Percentiles rank a stretch among this genome's conserved stretches.
These are phyloP conservation scores for Fusarium gaditjirri DNA, from an alignment of 2,329 filamentous ascomycete species.

Conservation along the genomic window DNA sequence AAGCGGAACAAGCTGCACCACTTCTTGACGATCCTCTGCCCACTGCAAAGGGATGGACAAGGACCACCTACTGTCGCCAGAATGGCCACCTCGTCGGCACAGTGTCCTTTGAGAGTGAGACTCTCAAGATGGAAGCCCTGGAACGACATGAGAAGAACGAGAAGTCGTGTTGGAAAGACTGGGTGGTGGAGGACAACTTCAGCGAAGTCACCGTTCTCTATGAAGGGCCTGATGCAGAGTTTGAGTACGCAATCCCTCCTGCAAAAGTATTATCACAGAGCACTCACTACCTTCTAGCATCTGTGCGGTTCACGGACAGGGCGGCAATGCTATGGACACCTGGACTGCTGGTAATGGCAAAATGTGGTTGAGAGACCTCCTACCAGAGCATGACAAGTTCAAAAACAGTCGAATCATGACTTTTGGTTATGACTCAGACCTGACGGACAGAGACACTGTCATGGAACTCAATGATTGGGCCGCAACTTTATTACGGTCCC, in stretches of 20 bases:
- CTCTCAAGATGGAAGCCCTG: rapidly evolving
- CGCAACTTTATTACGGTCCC: rapidly evolving
- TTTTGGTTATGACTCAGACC: neutral
- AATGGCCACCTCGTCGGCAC: rapidly evolving
- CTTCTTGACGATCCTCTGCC: rapidly evolving
- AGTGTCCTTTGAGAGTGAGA: rapidly evolving
- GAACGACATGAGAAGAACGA: rapidly evolving
- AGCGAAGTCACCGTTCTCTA: rapidly evolving
- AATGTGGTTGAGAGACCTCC: neutral
- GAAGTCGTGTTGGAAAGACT: rapidly evolving
- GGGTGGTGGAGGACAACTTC: rapidly evolving
- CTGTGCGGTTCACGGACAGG: neutral
- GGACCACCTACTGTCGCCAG: rapidly evolving
- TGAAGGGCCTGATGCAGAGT: rapidly evolving
- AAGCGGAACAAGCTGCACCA: neutral
- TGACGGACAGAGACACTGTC: rapidly evolving
- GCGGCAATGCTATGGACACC: rapidly evolving
- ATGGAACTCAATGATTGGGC: neutral
- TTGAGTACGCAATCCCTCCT: neutral
- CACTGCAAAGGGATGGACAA: rapidly evolving
- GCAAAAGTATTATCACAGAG: rapidly evolving
- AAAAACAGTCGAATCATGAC: neutral
- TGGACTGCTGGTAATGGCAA: rapidly evolving
- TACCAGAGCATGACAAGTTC: rapidly evolving
- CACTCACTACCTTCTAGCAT: neutral